Evolutionary conservation across 768 basidiomycete species (phyloP), one percentile per base, ranked within the genome.

Genomic region (Auricularia heimuer): DNA sequence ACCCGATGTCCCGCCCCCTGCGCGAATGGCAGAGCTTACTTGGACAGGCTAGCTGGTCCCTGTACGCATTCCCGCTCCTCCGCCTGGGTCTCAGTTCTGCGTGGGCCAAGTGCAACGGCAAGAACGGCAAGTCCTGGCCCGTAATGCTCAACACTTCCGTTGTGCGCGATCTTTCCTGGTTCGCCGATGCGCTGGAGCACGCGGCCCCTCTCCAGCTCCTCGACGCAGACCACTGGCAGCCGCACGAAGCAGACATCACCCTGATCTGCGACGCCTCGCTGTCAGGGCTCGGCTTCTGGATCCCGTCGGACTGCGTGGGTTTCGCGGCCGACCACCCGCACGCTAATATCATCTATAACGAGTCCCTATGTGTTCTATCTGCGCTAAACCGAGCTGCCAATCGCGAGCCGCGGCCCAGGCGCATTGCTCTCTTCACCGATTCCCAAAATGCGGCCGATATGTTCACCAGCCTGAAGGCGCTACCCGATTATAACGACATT

Each of bases 41-140:
- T 0, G 79, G 77, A 0, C 79, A 73, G 74, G n/a, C 73, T 14
- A 80, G 80, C 61, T 81, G 79, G 79, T 65, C 69, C 0, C 69
- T 81, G 24, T 81, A 81, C 63, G 74, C 75, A 1, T 78, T 69
- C 62, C 79, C 79, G 0, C 65, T 75, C 0, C 69, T 82, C 0
- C 68, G 71, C 0, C 80, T 79, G 0, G 71, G 67, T 0, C 69
- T 82, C 0, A 74, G 64, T 11, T 65, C 69, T 0, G 2, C 80
- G 0, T 82, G 81, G 65, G 64, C 67, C 0, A 80, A 80, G 63
- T 76, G 75, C 0, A 29, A 64, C 0, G 78, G 77, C 0, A 77
- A 74, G 58, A 21, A 42, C 0, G 36, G 65, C 10, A 39, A 65
- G 0, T n/a, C 62, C 35, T 64, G 66, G 0, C 29, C n/a, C 0